These are phyloP conservation scores for Komagataea norvegica DNA, from an alignment of 1,139 yeast genomes.

Conservation along the genomic window DNA sequence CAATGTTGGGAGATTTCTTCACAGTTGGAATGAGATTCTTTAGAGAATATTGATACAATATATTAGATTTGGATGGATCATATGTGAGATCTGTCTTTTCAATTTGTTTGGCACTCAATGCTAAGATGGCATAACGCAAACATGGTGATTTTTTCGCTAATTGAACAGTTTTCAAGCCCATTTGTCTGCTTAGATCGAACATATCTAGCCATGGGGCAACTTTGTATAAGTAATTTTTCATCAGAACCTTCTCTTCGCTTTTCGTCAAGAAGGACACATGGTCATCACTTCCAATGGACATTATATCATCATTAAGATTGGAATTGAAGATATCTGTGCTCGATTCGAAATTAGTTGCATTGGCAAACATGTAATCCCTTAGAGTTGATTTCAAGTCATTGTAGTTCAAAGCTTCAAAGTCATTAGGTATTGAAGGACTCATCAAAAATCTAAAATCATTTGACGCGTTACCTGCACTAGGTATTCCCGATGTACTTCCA, in stretches of 20 bases:
- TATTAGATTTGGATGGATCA: conserved; percentile 14
- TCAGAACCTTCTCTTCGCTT: conserved; percentile 25
- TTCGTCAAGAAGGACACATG: conserved; percentile 14
- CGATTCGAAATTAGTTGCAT: conserved; percentile 22
- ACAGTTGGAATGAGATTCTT: conserved; percentile 31
- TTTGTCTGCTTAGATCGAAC: conserved; percentile 32
- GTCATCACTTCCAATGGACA: conserved; percentile 3
- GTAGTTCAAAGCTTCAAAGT: conserved; percentile 18
- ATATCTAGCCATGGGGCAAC: conserved; percentile 36
- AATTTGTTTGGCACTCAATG: conserved; percentile 32
- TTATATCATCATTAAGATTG: background rate
- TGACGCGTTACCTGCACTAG: too few species aligned
- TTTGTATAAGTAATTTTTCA: conserved; percentile 30
- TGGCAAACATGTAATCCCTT: conserved; percentile 34
- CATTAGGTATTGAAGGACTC: conserved; percentile 10
- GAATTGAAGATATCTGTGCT: conserved; percentile 11
- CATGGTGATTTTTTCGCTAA: conserved; percentile 26
- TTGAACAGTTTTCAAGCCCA: conserved; percentile 29
- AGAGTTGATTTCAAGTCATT: conserved; percentile 28
- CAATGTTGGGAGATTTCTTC: conserved; percentile 25
- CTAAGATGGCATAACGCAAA: conserved; percentile 29
- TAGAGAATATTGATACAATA: conserved; percentile 29
- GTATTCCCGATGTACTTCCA: conserved; percentile 1
- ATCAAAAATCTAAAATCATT: conserved; percentile 5
- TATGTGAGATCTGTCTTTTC: conserved; percentile 21